Conservation (phyloP, 805 yeast genomes). For the Saccharomycopsis sp. region DNA sequence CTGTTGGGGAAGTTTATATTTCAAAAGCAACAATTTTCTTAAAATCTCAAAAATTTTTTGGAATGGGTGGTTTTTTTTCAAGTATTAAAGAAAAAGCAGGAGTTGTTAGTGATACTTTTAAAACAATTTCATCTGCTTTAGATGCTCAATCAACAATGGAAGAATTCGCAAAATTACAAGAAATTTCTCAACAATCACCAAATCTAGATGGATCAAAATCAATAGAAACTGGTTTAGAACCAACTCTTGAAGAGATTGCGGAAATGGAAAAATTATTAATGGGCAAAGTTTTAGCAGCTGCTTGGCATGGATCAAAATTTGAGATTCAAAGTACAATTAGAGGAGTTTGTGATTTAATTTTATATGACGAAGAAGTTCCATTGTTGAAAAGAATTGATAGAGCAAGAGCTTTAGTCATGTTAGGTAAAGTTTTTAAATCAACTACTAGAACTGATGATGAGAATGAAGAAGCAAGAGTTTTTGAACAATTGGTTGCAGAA, state of each 20-base stretch:
- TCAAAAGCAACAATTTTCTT: conserved; percentile 65
- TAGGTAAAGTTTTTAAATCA: conserved; percentile 59
- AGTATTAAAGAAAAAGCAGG: conserved; percentile 77
- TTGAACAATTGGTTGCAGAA: conserved; percentile 87
- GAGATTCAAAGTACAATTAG: conserved; percentile 73
- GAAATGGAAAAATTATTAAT: conserved; percentile 73
- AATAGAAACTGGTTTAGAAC: neutral
- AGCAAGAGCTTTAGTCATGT: conserved; percentile 66
- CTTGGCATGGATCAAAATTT: conserved; percentile 88
- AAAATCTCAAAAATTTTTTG: conserved; percentile 70
- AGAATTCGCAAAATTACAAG: conserved; percentile 65
- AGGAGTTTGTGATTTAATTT: conserved; percentile 70
- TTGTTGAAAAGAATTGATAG: conserved; percentile 54
- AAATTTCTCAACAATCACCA: conserved; percentile 36
- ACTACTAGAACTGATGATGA: conserved; percentile 77
- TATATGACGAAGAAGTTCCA: conserved; percentile 54
- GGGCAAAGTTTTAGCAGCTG: conserved; percentile 86
- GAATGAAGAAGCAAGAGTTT: conserved; percentile 82
- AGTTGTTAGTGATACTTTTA: conserved; percentile 73
- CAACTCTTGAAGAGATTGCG: neutral
- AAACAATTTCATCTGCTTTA: conserved; percentile 69
- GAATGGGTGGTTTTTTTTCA: conserved; percentile 76
- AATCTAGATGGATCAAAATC: neutral
- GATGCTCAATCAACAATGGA: conserved; percentile 80
- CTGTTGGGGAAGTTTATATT: conserved; percentile 73